Base-by-base conservation (phyloP, 2,329 filamentous ascomycete genomes). In the Emergomyces africanus region DNA sequence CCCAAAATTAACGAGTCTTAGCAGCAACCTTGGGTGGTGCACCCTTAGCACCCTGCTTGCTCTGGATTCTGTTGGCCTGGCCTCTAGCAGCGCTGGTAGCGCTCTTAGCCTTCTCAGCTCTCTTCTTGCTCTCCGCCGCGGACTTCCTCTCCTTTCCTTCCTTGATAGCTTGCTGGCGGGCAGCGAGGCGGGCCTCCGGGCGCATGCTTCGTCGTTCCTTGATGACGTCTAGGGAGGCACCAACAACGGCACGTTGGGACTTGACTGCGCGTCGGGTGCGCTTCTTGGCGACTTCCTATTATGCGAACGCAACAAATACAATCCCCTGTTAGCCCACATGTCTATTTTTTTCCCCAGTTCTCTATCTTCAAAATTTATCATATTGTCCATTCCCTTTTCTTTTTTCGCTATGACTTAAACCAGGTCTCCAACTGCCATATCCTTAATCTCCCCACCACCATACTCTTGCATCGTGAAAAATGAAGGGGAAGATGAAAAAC, bases 221-320 rank as follows among this genome's bases (percentile, higher is more conserved):
- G 86, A 99, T 97, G 75, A 97, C 90, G 77, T 99, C 94, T 79
- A 99, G 91, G 66, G 94, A 96, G 70, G 94, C 94, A 85, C 94
- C 94, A 71, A 99, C 94, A 79, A 99, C 95, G 76, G 88, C 92
- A 83, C 94, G 91, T 86, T 99, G 94, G 78, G 89, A 79, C 89
- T 99, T 99, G 81, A 99, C 89, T 74, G 90, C 90, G 76, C 90
- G 90, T 83, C 94, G 94, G 69, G 90, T 90, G 76, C 94, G 91
- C 88, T 97, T 97, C 89, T 99, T 99, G 83, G 92, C 90, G 75
- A 96, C 88, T 85, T 99, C 94, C 94, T 99, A 78, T 83, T 64
- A 68, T 69, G 59, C 63, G 60, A 15, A 60, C 69, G 10, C 25
- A 25, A 41, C 8, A 48, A 63, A 61, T 59, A 54, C 42, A 42